Evolutionary conservation across 2,329 filamentous ascomycete genomes (phyloP), one percentile per base, ranked within the genome.

Genomic region (Fusarium albidum): DNA sequence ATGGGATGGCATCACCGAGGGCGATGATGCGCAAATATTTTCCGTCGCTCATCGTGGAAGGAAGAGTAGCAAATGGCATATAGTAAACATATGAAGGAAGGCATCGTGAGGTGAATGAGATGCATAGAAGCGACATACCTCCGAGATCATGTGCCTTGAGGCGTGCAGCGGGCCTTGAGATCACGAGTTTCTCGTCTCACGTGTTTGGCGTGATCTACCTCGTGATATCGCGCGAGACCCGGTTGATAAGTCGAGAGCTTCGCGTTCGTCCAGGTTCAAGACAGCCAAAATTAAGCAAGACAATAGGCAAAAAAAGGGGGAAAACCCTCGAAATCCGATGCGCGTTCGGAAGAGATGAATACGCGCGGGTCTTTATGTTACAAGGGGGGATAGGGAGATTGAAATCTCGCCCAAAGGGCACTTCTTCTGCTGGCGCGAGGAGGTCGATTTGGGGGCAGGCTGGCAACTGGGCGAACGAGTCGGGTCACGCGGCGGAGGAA

Each of bases 151-250:
- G 75, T 77, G 75, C 73, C 70, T 67, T 64, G 55, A 59, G 59
- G 61, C 64, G 55, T 63, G 60, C 62, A 52, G 53, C 49, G 63
- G 59, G 58, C 56, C 56, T 52, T 54, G 69, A 74, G 72, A 78
- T 77, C 75, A 77, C 75, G 75, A 75, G 75, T 74, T 74, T 74
- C 38, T 71, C 63, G 63, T 67, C 73, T 76, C 75, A 77, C 75
- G 75, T 77, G 75, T 74, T 75, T 71, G 72, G 71, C 69, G 73
- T 73, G 73, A 73, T 72, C 69, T 71, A 77, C 74, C 76, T 78
- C 76, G 76, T 78, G 76, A 78, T 78, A 75, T 77, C 75, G 75
- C 74, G 75, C 63, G 62, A 59, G 67, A 59, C 57, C 55, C 56
- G 47, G 52, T 62, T 64, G 59, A 67, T 71, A 72, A 71, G 71